Percentiles rank a stretch among this genome's conserved stretches.
These are phyloP conservation scores for Penicillium cosmopolitanum DNA, from an alignment of 495 filamentous ascomycete species.

Conservation along the genomic window DNA sequence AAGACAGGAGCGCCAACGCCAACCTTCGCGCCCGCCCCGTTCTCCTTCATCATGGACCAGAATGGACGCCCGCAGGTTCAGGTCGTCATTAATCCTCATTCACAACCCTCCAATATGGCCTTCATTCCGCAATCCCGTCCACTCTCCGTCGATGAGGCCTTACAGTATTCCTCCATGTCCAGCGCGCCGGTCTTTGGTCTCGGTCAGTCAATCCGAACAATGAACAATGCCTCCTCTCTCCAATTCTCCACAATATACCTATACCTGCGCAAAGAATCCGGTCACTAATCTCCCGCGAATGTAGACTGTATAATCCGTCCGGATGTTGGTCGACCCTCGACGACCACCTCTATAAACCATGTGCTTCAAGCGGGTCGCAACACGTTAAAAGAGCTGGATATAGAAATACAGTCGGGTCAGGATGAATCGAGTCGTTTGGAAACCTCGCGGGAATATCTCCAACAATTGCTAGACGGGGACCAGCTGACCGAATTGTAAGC, in stretches of 20 bases:
- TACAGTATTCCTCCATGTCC: constrained; percentile 90
- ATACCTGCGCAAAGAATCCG: constrained; percentile 4
- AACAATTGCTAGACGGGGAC: constrained; percentile 67
- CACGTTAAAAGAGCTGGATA: constrained; percentile 43
- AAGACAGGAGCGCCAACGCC: constrained; percentile 11
- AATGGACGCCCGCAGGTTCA: constrained; percentile 47
- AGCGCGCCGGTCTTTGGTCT: constrained; percentile 86
- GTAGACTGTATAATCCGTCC: constrained; percentile 46
- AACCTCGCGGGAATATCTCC: constrained; percentile 64
- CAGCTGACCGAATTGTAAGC: constrained; percentile 75
- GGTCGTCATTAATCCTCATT: constrained; percentile 49
- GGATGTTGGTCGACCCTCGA: constrained; percentile 47
- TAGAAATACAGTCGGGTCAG: constrained; percentile 42
- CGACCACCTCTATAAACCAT: constrained; percentile 49
- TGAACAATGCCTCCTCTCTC: not conserved
- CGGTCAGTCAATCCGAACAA: constrained; percentile 53
- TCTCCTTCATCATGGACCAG: constrained; percentile 41
- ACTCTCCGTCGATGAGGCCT: constrained; percentile 75
- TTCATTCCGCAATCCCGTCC: constrained; percentile 43
- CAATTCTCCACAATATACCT: too few species aligned
- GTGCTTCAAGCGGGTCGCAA: constrained; percentile 50
- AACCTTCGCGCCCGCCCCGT: constrained; percentile 7
- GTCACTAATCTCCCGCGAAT: not conserved
- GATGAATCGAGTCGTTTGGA: constrained; percentile 46
- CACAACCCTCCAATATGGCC: constrained; percentile 25